Percentiles rank a stretch among this genome's conserved stretches.
Conservation (phyloP, 306 rosid genomes). For the Aeschynomene evenia region DNA sequence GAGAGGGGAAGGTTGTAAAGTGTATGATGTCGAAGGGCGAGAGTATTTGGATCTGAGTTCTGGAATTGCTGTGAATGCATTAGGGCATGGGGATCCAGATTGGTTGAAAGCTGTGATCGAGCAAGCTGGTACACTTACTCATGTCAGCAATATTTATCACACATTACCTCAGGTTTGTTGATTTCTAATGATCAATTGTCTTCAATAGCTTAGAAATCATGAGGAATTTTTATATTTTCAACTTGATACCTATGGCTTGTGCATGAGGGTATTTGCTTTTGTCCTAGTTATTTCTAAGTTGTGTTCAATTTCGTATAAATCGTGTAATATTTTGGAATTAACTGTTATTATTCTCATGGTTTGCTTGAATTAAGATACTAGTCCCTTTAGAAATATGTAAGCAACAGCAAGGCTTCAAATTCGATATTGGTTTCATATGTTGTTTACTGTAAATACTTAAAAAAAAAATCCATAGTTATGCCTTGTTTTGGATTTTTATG, state of each 20-base stretch:
- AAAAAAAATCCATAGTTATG: neutral
- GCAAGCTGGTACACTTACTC: constrained; percentile 69
- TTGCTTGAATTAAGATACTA: neutral
- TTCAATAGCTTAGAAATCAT: neutral
- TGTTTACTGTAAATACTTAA: neutral
- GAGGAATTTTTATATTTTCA: neutral
- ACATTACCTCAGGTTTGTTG: constrained; percentile 74
- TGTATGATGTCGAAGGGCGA: constrained; percentile 70
- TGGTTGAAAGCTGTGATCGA: constrained; percentile 72
- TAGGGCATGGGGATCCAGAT: constrained; percentile 80
- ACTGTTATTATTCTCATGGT: neutral
- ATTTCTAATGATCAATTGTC: neutral
- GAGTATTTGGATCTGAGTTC: constrained; percentile 74
- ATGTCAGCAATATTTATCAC: constrained; percentile 78
- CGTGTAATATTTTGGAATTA: neutral
- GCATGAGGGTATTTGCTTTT: neutral
- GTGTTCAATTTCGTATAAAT: neutral
- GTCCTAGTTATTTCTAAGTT: neutral
- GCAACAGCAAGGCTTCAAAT: neutral
- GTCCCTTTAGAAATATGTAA: neutral
- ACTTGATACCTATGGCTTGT: neutral
- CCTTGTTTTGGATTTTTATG: neutral
- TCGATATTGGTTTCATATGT: neutral
- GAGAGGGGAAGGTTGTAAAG: constrained; percentile 75
- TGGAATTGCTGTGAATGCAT: constrained; percentile 86